Percentiles rank a stretch among this genome's conserved stretches.
phyloP scores from a whole-genome alignment of 306 rosid genomes.

The Malus orientalis region DNA sequence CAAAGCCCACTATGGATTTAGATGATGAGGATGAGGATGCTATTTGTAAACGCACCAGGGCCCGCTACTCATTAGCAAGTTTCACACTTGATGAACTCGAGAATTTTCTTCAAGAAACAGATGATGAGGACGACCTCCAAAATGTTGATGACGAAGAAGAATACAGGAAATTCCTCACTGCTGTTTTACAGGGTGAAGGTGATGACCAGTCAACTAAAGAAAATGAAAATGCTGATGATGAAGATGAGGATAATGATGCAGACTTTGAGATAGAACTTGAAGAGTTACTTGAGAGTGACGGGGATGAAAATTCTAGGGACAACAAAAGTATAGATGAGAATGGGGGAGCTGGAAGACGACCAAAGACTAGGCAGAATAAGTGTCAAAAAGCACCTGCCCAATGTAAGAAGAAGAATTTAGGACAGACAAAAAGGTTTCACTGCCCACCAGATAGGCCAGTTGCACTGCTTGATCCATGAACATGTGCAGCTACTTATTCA shows the following conservation, averaged over 20 bases:
- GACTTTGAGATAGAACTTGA: slow-evolving; percentile 97
- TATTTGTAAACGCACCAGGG: slow-evolving; percentile 89
- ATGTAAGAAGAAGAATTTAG: slow-evolving; percentile 41
- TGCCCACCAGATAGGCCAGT: slow-evolving; percentile 68
- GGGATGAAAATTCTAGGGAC: slow-evolving; percentile 42
- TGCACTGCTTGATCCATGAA: slow-evolving; percentile 76
- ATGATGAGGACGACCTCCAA: slow-evolving; percentile 89
- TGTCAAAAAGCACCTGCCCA: slow-evolving; percentile 41
- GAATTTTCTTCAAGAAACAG: slow-evolving; percentile 92
- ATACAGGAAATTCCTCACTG: slow-evolving; percentile 80
- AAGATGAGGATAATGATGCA: slow-evolving; percentile 86
- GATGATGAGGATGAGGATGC: slow-evolving; percentile 64
- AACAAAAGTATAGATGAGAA: slow-evolving; percentile 24
- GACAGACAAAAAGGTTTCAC: slow-evolving; percentile 69
- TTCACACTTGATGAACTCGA: slow-evolving; percentile 90
- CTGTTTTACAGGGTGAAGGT: slow-evolving; percentile 65
- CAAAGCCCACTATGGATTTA: slow-evolving; percentile 30
- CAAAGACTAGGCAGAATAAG: slow-evolving; percentile 81
- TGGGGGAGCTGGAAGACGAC: slow-evolving; percentile 61
- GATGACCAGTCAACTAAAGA: slow-evolving; percentile 41
- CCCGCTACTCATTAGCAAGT: slow-evolving; percentile 86
- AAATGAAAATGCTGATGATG: slow-evolving; percentile 69
- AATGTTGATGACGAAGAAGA: slow-evolving; percentile 87
- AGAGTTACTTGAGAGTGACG: slow-evolving; percentile 85
- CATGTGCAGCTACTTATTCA: slow-evolving; percentile 93